Base-by-base conservation (phyloP, 306 rosid genomes). In the Rubus parviflorus region DNA sequence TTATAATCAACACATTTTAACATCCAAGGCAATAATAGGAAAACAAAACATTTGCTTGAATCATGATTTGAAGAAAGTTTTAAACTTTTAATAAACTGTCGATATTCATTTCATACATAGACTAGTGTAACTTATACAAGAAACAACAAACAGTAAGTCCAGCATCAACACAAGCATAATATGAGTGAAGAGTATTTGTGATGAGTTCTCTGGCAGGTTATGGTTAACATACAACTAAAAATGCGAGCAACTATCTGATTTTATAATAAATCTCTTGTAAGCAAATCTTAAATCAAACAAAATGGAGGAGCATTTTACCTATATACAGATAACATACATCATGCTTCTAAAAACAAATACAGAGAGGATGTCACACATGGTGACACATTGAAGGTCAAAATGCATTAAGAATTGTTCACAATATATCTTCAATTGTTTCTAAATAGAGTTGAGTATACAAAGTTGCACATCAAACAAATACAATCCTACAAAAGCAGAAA, bases 241-340 rank as follows among this genome's bases (percentile, higher is more conserved):
- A 42, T 45, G 54, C 38, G n/a, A 68, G 54, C 51, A 41, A 67
- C 51, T 67, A 42, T n/a, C 51, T 67, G 52, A 41, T 67, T 42
- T 48, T 2, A 42, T 25, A 42, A 17, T 20, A 38, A 20, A 14
- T 48, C 53, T 8, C 4, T 48, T 13, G 14, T 48, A 48, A 48
- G 71, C 30, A 42, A 66, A 66, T 66, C 15, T 42, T 63, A 63
- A 37, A 63, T 63, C 45, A 7, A 16, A 30, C 35, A 30, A 30
- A 30, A 13, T 6, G 20, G 43, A 30, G 9, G 5, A 63, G 19
- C 3, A 62, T 62, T 4, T 12, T 25, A 13, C 25, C 67, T 30
- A 15, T 35, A 1, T 19, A 11, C 46, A 53, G 19, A 19, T 23
- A 23, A 16, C 57, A 58, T 9, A 10, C 68, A 58, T 38, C 30